phyloP scores from a whole-genome alignment of 2,329 filamentous ascomycete genomes.

The Pseudofabraea citricarpa region DNA sequence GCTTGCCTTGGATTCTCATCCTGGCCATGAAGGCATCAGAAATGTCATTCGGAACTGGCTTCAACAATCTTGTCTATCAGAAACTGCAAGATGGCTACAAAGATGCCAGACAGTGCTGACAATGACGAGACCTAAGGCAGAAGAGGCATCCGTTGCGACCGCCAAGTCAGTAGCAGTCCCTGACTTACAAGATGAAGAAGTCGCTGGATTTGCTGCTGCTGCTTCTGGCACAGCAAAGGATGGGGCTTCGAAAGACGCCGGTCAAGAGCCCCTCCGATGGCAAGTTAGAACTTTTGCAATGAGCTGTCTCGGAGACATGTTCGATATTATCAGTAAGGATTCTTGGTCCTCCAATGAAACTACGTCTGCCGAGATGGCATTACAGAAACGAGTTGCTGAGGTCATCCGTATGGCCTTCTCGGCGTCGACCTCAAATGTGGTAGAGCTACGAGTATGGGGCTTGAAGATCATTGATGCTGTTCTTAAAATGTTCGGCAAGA shows the following conservation, averaged over 20 bases:
- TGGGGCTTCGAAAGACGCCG: conserved; percentile 47
- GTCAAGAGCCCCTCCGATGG: conserved; percentile 89
- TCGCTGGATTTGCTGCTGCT: conserved; percentile 89
- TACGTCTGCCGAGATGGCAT: conserved; percentile 68
- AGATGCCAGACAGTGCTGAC: conserved; percentile 85
- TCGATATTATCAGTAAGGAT: conserved; percentile 73
- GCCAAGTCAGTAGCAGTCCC: conserved; percentile 49
- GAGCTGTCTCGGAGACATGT: conserved; percentile 78
- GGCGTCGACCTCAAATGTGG: conserved; percentile 87
- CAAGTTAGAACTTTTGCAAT: conserved; percentile 94
- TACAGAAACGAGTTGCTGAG: conserved; percentile 83
- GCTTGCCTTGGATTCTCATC: conserved; percentile 76
- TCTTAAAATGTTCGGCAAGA: conserved; percentile 92
- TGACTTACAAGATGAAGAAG: conserved; percentile 94
- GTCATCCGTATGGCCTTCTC: conserved; percentile 97
- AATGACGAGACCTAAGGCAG: conserved; percentile 70
- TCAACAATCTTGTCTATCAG: conserved; percentile 75
- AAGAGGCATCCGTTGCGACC: conserved; percentile 40
- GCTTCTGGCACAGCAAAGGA: conserved; percentile 56
- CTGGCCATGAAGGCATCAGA: conserved; percentile 72
- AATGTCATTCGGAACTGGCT: conserved; percentile 93
- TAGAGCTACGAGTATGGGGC: conserved; percentile 85
- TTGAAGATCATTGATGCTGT: conserved; percentile 91
- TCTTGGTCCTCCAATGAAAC: conserved; percentile 73
- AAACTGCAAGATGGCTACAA: conserved; percentile 82